These are phyloP conservation scores for Yarrowia hollandica DNA, from an alignment of 805 yeast genomes.

Conservation along the genomic window DNA sequence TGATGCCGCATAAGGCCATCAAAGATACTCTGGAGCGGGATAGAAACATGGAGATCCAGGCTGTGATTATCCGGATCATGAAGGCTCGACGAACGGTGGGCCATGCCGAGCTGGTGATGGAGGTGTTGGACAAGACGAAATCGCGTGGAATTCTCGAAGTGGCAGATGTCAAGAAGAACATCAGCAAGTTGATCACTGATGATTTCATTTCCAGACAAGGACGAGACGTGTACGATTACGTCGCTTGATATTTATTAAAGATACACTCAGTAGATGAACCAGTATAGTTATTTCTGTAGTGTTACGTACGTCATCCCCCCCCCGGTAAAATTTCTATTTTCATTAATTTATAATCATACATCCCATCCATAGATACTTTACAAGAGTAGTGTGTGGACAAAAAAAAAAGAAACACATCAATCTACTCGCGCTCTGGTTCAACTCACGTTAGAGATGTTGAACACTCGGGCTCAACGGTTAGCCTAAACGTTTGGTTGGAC, in stretches of 20 bases:
- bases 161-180: conserved; percentile 39
- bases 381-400: too few relatives aligned
- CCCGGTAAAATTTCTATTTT: too few relatives aligned
- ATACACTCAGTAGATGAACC: too few relatives aligned
- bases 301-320: too few relatives aligned
- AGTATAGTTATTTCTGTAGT: too few relatives aligned
- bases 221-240: conserved; percentile 14
- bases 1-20: conserved; percentile 32
- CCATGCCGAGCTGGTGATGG: conserved; percentile 38
- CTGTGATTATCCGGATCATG: conserved; percentile 41
- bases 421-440: too few relatives aligned
- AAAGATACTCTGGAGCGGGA: conserved; percentile 37
- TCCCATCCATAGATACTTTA: too few relatives aligned
- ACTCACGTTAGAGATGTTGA: too few relatives aligned
- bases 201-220: conserved; percentile 19
- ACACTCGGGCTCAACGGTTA: too few relatives aligned
- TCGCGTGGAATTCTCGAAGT: conserved; percentile 38
- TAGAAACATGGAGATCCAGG: conserved; percentile 41
- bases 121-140: conserved; percentile 37
- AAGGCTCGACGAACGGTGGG: conserved; percentile 36
- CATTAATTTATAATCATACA: too few relatives aligned
- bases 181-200: conserved; percentile 36
- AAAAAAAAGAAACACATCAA: too few relatives aligned
- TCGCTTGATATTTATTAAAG: conserved; percentile 17
- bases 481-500: too few relatives aligned